Evolutionary conservation across 225 moss, liverwort and hornwort genomes (phyloP).

Genomic region (Pseudoscleropodium purum): DNA sequence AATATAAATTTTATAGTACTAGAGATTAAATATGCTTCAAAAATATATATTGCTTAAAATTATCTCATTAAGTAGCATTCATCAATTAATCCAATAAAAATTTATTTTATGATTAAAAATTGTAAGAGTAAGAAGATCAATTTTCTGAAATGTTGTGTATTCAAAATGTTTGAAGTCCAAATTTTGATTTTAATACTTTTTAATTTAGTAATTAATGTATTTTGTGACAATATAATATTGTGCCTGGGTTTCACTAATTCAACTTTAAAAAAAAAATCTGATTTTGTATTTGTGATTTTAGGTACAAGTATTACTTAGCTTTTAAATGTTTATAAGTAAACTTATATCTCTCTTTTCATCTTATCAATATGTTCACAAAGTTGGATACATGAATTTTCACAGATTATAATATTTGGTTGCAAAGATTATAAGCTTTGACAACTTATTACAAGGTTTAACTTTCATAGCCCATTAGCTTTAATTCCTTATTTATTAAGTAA

Average conservation of each 20-base stretch:
- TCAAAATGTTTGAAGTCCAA: not conserved
- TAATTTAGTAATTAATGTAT: not conserved
- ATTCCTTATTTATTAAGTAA: not conserved
- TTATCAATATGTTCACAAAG: not conserved
- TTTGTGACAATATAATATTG: not conserved
- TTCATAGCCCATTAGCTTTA: not conserved
- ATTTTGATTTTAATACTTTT: not conserved
- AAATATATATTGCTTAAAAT: not conserved
- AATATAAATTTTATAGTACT: not conserved
- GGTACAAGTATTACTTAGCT: not conserved
- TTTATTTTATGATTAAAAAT: not conserved
- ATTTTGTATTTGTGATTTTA: not conserved
- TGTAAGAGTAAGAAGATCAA: not conserved
- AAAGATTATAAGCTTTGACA: not conserved
- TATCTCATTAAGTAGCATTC: not conserved
- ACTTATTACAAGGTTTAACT: not conserved
- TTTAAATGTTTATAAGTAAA: not conserved
- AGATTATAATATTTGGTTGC: not conserved
- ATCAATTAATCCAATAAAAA: not conserved
- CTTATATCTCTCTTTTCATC: not conserved
- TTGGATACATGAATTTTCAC: not conserved
- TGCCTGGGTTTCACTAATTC: not conserved
- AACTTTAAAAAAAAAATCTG: no score
- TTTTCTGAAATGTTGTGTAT: not conserved
- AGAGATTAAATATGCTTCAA: not conserved